Conservation (phyloP, 2,329 filamentous ascomycete genomes). For the Ophiobolus disseminans region DNA sequence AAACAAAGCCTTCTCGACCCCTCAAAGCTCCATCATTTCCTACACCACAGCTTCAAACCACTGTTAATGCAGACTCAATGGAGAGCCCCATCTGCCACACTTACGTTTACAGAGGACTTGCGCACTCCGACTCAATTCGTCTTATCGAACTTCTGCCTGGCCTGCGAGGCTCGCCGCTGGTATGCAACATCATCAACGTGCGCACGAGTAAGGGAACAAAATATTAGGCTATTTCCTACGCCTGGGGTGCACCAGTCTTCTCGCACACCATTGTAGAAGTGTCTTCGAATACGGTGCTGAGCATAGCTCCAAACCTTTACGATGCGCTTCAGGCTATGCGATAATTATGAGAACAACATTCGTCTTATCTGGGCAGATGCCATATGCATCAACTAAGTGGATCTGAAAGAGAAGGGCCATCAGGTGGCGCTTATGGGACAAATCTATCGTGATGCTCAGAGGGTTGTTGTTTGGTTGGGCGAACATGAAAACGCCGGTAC, state of each 20-base stretch:
- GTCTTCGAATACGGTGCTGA: not conserved
- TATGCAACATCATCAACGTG: not conserved
- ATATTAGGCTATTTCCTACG: slow-evolving; percentile 13
- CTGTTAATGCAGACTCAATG: too few relatives aligned
- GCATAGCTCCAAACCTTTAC: not conserved
- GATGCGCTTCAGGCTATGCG: not conserved
- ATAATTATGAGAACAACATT: slow-evolving; percentile 6
- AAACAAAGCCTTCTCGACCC: too few relatives aligned
- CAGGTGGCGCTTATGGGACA: slow-evolving; percentile 21
- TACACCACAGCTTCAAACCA: too few relatives aligned
- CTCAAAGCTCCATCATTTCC: too few relatives aligned
- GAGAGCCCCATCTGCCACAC: too few relatives aligned
- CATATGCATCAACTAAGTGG: slow-evolving; percentile 5
- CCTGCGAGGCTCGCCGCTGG: not conserved
- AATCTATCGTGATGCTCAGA: slow-evolving; percentile 18
- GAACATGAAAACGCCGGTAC: slow-evolving; percentile 3
- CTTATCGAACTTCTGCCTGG: not conserved
- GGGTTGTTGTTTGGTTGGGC: slow-evolving; percentile 21
- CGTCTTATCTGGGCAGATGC: slow-evolving; percentile 5
- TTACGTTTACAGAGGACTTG: too few relatives aligned
- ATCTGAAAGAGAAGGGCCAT: slow-evolving; percentile 17
- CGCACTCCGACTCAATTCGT: slow-evolving; percentile 2
- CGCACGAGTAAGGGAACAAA: not conserved
- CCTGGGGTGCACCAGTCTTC: slow-evolving; percentile 7
- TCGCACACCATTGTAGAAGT: slow-evolving; percentile 2